phyloP scores from a whole-genome alignment of 495 filamentous ascomycete species.

The Trichoderma gamsii region DNA sequence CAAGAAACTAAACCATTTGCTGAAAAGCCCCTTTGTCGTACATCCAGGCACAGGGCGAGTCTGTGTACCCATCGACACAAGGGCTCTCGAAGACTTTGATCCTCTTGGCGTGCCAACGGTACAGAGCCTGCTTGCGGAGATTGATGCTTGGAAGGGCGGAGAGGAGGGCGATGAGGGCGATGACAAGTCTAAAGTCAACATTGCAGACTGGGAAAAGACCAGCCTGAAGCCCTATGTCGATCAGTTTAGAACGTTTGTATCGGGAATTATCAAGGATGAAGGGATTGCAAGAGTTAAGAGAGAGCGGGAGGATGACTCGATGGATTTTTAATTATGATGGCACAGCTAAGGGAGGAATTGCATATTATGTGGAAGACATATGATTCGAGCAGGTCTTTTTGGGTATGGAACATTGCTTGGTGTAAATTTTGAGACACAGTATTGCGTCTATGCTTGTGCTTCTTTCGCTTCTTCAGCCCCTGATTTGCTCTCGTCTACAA shows the following conservation, averaged over 20 bases:
- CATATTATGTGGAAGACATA: neutral
- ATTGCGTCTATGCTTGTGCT: neutral
- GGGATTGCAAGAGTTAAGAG: slow-evolving; percentile 65
- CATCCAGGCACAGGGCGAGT: slow-evolving; percentile 91
- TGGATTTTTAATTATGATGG: slow-evolving; percentile 50
- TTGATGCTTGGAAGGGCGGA: slow-evolving; percentile 58
- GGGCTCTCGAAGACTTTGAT: slow-evolving; percentile 69
- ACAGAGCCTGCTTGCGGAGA: slow-evolving; percentile 67
- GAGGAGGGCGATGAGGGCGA: slow-evolving; percentile 30
- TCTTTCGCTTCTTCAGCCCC: neutral
- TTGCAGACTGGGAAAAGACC: slow-evolving; percentile 94
- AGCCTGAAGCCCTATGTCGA: slow-evolving; percentile 89
- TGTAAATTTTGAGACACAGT: neutral
- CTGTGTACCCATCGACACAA: slow-evolving; percentile 86
- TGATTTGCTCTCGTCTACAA: neutral
- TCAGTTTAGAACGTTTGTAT: slow-evolving; percentile 76
- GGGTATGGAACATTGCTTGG: slow-evolving; percentile 9
- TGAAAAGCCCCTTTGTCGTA: slow-evolving; percentile 93
- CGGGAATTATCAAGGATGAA: slow-evolving; percentile 74
- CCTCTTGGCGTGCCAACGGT: slow-evolving; percentile 84
- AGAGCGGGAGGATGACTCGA: slow-evolving; percentile 47
- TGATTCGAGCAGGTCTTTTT: neutral
- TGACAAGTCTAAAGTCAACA: slow-evolving; percentile 28
- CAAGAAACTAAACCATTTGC: slow-evolving; percentile 94
- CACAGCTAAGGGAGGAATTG: neutral